phyloP scores from a whole-genome alignment of 2,329 filamentous ascomycete genomes.

The Sphaerulina vaccinii region DNA sequence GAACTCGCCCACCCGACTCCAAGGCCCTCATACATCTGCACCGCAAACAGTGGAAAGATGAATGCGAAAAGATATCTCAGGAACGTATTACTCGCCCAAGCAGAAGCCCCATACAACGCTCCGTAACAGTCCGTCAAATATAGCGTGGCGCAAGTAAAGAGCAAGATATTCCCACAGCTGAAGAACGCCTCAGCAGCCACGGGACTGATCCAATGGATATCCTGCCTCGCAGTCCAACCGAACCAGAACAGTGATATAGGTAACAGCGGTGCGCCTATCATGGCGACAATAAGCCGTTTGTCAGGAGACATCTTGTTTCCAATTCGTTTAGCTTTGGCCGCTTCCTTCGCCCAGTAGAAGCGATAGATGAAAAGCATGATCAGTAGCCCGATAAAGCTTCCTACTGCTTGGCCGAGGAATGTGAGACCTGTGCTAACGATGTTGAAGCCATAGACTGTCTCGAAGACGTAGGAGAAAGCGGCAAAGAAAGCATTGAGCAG shows the following conservation, averaged over 20 bases:
- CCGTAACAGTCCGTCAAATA: conserved; percentile 25
- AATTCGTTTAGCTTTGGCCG: not conserved
- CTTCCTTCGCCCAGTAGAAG: conserved; percentile 6
- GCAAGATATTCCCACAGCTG: conserved; percentile 37
- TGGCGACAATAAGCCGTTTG: conserved; percentile 35
- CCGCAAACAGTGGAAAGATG: conserved; percentile 43
- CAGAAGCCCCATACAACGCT: conserved; percentile 31
- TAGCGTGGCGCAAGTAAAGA: conserved; percentile 31
- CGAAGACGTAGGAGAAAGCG: conserved; percentile 27
- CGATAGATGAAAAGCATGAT: conserved; percentile 13
- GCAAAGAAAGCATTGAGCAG: conserved; percentile 29
- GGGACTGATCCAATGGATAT: conserved; percentile 39
- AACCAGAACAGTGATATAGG: conserved; percentile 39
- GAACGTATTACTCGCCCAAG: conserved; percentile 31
- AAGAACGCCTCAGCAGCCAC: conserved; percentile 44
- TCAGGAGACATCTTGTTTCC: conserved; percentile 28
- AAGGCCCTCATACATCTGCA: conserved; percentile 41
- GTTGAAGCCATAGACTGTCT: conserved; percentile 26
- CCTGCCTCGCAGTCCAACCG: conserved; percentile 33
- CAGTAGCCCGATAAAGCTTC: conserved; percentile 15
- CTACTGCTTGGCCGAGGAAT: conserved; percentile 28
- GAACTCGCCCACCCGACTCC: conserved; percentile 44
- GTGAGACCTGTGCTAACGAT: conserved; percentile 27
- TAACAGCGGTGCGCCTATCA: conserved; percentile 32
- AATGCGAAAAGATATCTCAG: conserved; percentile 36